Evolutionary conservation across 345 rosid species (phyloP).

Genomic region (Eutrema yunnanense): DNA sequence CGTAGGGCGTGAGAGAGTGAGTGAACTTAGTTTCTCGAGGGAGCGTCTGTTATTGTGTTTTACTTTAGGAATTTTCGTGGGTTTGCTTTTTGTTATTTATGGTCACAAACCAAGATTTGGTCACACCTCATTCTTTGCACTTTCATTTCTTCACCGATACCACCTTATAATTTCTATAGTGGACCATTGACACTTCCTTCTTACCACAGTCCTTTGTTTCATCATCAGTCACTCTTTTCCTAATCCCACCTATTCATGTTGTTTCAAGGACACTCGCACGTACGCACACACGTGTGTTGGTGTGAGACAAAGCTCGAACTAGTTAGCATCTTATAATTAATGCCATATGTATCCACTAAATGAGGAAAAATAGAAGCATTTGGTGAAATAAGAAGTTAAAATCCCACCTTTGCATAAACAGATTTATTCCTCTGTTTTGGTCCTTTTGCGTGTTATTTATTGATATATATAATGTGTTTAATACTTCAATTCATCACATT

Average conservation of each 20-base stretch:
- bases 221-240: conserved; percentile 19
- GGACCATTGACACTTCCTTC: conserved; percentile 20
- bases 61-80: conserved; percentile 15
- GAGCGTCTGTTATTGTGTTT: conserved; percentile 25
- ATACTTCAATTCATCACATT: no score
- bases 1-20: conserved; percentile 24
- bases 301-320: background rate
- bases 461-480: no score
- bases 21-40: conserved; percentile 27
- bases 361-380: no score
- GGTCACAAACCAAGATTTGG: conserved; percentile 27
- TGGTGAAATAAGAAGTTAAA: no score
- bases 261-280: background rate
- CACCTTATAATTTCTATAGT: conserved; percentile 15
- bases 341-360: no score
- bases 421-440: no score
- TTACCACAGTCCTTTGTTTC: conserved; percentile 20
- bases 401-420: no score
- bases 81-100: conserved; percentile 34
- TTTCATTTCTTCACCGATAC: conserved; percentile 18
- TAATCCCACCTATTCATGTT: conserved; percentile 19
- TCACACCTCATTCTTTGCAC: conserved; percentile 13
- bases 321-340: background rate
- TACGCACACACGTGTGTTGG: background rate
- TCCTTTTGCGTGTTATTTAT: no score